phyloP scores from a whole-genome alignment of 805 yeast species.

The Teunomyces atbi region DNA sequence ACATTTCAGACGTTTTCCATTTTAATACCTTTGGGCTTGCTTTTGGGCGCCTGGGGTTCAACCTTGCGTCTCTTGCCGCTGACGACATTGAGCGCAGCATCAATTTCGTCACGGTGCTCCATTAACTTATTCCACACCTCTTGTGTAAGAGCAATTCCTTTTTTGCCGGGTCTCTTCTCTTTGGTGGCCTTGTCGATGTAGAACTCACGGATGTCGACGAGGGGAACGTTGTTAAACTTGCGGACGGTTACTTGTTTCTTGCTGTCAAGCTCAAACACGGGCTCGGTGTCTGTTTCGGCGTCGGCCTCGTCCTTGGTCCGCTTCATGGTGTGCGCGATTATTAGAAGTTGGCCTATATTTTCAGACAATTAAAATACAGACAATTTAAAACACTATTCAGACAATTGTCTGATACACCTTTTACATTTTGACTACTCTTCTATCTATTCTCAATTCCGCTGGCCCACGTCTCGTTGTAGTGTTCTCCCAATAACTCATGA shows the following conservation, averaged over 20 bases:
- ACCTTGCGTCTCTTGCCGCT: too few species aligned
- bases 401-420: neutral
- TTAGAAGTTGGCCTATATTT: too few species aligned
- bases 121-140: constrained; percentile 53
- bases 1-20: too few species aligned
- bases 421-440: neutral
- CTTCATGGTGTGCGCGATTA: neutral
- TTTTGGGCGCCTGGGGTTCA: neutral
- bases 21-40: neutral
- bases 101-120: constrained; percentile 45
- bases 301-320: neutral
- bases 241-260: constrained; percentile 71
- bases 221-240: constrained; percentile 59
- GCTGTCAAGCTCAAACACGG: constrained; percentile 29
- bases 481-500: constrained; percentile 46
- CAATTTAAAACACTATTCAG: too few species aligned
- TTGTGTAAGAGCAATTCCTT: constrained; percentile 62
- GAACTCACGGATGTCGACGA: constrained; percentile 84
- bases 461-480: constrained; percentile 66
- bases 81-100: constrained; percentile 42
- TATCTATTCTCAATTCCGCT: constrained; percentile 28
- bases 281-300: constrained; percentile 9
- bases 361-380: too few species aligned
- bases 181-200: constrained; percentile 56
- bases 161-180: constrained; percentile 76